Evolutionary conservation across 1,284 basidiomycete species (phyloP), one percentile per base, ranked within the genome.

Genomic region (Termitomyces sp.): DNA sequence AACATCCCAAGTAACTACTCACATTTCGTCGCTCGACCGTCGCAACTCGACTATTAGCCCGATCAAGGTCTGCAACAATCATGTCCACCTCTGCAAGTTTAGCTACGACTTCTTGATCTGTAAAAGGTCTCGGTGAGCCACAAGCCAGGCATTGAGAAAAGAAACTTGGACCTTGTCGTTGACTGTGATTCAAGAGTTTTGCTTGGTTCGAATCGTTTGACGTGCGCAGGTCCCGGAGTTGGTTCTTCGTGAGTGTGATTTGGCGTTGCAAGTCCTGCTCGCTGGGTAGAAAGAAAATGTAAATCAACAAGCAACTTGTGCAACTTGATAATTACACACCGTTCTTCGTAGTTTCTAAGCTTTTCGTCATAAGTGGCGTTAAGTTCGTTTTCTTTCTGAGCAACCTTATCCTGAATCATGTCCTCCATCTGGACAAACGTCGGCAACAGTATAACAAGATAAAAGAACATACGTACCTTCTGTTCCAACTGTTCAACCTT

Each of bases 281-380:
- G 47, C 94, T 94, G 60, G 38, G 46, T 28, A 49, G 24, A 34
- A 16, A 14, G 28, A 16, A 14, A 28, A 18, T 13, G 11, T 18
- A 35, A n/a, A 18, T 46, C 30, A 28, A 9, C 10, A 18, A 13
- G 5, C 16, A 14, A 37, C 34, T 11, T 10, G 13, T 37, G n/a
- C 19, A 28, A n/a, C 26, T 46, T 11, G 19, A 42, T 18, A 13
- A 16, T 1, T 37, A 61, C 75, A 16, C 57, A 93, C 91, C 93
- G 80, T 64, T 97, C 93, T 67, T 95, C 91, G 60, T 96, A 96
- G 68, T 98, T 98, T 52, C 90, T 79, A 67, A 98, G 79, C 61
- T 88, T 86, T 73, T 99, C 96, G 62, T 98, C 95, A 62, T 97
- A 97, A 5, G 91, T 93, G 16, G 96, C 96, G 59, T 95, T 92